These are phyloP conservation scores for Epichloe aotearoae DNA, from an alignment of 2,329 filamentous ascomycete species.

Conservation along the genomic window DNA sequence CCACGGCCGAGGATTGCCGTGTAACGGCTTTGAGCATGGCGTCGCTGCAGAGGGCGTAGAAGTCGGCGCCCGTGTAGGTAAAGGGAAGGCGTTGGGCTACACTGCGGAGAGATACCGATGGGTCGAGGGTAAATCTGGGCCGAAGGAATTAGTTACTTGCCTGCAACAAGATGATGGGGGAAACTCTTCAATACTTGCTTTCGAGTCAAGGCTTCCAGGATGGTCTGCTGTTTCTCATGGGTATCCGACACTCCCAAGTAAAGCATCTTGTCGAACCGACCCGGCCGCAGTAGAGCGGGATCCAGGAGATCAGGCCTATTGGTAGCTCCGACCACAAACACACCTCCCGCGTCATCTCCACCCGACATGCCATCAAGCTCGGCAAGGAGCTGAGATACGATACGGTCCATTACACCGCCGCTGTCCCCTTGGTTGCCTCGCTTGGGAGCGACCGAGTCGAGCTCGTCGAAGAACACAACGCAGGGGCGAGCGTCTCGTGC, in stretches of 20 bases:
- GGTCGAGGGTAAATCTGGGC: constrained; percentile 67
- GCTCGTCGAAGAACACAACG: constrained; percentile 86
- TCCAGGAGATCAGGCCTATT: constrained; percentile 91
- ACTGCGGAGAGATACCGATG: constrained; percentile 58
- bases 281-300: constrained; percentile 75
- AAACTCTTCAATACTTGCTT: constrained; percentile 48
- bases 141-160: not conserved
- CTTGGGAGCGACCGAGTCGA: constrained; percentile 91
- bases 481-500: constrained; percentile 77
- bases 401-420: constrained; percentile 95
- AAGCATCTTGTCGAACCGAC: constrained; percentile 95
- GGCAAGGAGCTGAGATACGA: constrained; percentile 86
- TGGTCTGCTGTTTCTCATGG: constrained; percentile 89
- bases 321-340: constrained; percentile 94
- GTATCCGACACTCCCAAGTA: constrained; percentile 94
- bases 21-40: constrained; percentile 99
- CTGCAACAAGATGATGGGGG: not conserved
- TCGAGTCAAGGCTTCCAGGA: constrained; percentile 83
- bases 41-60: constrained; percentile 94
- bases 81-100: constrained; percentile 74
- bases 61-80: constrained; percentile 93
- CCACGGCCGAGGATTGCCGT: constrained; percentile 70
- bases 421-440: constrained; percentile 94
- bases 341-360: constrained; percentile 71
- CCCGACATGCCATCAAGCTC: constrained; percentile 97